Percentiles rank a stretch among this genome's conserved stretches.
phyloP scores from a whole-genome alignment of 306 rosid genomes.

The Inga oerstediana region DNA sequence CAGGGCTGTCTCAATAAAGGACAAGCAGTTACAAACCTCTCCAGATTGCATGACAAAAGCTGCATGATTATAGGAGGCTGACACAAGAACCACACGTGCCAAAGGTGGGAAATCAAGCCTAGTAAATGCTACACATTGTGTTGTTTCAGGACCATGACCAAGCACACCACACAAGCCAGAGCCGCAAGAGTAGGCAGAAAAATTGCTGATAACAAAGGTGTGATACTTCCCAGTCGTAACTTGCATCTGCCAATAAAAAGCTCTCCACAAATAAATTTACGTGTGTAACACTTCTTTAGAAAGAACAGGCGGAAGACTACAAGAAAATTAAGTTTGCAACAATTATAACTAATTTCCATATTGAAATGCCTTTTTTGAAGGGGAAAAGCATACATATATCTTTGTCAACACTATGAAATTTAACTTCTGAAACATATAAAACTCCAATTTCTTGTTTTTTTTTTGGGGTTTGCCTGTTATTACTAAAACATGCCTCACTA shows the following conservation, averaged over 20 bases:
- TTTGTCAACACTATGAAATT: neutral
- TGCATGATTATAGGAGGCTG: slow-evolving; percentile 90
- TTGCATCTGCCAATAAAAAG: slow-evolving; percentile 75
- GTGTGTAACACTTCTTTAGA: slow-evolving; percentile 15
- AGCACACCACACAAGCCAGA: slow-evolving; percentile 89
- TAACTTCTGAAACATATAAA: neutral
- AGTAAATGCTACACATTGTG: slow-evolving; percentile 75
- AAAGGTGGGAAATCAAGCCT: slow-evolving; percentile 64
- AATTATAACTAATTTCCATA: neutral
- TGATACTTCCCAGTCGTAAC: slow-evolving; percentile 84
- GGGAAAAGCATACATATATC: neutral
- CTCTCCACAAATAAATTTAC: slow-evolving; percentile 33
- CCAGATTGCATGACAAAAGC: slow-evolving; percentile 84
- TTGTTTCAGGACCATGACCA: slow-evolving; percentile 87
- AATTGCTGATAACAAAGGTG: slow-evolving; percentile 75
- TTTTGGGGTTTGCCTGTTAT: neutral
- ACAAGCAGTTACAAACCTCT: slow-evolving; percentile 60
- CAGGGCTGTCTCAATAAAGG: slow-evolving; percentile 10
- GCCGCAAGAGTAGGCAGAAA: slow-evolving; percentile 88
- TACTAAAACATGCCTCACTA: neutral
- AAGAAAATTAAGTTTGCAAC: slow-evolving; percentile 9
- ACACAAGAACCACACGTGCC: slow-evolving; percentile 71
- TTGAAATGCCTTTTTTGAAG: neutral
- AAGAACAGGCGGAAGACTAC: slow-evolving; percentile 2
- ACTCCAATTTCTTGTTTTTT: neutral